Evolutionary conservation across 2,329 filamentous ascomycete species (phyloP).

Genomic region (Aspergillus felis): DNA sequence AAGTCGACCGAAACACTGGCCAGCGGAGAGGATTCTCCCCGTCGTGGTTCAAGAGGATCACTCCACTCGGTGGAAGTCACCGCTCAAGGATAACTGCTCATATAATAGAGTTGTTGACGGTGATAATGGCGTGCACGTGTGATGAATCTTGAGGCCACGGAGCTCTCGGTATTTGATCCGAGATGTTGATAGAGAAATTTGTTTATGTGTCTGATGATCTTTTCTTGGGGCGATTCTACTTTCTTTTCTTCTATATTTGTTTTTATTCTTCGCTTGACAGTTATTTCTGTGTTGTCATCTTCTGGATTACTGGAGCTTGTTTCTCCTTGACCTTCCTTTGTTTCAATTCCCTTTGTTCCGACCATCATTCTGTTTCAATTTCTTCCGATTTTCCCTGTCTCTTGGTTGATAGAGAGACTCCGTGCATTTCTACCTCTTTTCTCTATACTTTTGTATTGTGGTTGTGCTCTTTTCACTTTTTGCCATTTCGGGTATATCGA

Average conservation of each 20-base stretch:
- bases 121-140: not conserved
- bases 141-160: not conserved
- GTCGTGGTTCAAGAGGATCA: conserved; percentile 13
- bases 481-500: not conserved
- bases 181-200: not conserved
- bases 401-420: conserved; percentile 4
- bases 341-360: not conserved
- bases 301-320: not conserved
- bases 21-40: conserved; percentile 7
- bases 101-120: not conserved
- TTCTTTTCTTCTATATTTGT: not conserved
- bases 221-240: not conserved
- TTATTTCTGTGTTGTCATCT: not conserved
- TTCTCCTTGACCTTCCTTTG: not conserved
- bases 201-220: not conserved
- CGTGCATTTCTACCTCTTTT: not conserved
- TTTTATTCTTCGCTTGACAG: not conserved
- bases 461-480: not conserved
- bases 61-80: not conserved
- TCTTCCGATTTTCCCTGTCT: not conserved
- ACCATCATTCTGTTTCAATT: not conserved
- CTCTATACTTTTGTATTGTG: not conserved
- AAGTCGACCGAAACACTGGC: conserved; percentile 19
- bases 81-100: not conserved
- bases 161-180: not conserved